These are phyloP conservation scores for Inga oerstediana DNA, from an alignment of 306 rosid species.

Conservation along the genomic window DNA sequence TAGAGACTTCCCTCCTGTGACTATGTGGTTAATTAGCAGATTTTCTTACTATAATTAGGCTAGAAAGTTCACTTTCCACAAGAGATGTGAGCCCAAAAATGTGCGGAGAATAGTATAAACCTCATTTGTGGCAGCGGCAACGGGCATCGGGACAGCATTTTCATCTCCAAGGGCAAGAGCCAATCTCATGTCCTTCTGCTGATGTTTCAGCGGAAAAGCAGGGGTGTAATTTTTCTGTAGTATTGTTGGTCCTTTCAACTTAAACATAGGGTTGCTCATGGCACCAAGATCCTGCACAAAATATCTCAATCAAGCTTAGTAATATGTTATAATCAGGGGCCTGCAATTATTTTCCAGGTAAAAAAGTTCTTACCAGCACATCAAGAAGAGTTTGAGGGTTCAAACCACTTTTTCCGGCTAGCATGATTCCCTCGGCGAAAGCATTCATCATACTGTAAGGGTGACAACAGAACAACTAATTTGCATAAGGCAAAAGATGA, in stretches of 20 bases:
- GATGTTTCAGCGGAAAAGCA: constrained; percentile 90
- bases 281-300: constrained; percentile 71
- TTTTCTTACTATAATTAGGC: not conserved
- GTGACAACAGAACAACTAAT: constrained; percentile 9
- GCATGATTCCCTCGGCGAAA: constrained; percentile 79
- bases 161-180: constrained; percentile 89
- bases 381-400: constrained; percentile 72
- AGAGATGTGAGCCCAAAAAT: not conserved
- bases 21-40: not conserved
- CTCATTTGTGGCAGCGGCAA: constrained; percentile 91
- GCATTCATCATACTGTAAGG: constrained; percentile 81
- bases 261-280: constrained; percentile 74
- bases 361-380: constrained; percentile 56
- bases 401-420: constrained; percentile 74
- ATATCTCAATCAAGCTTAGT: constrained; percentile 21
- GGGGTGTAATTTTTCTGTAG: constrained; percentile 65
- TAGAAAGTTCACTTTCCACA: not conserved
- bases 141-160: constrained; percentile 72
- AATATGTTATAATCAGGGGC: constrained; percentile 7
- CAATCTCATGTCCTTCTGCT: constrained; percentile 92
- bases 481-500: constrained; percentile 15
- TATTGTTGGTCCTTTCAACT: constrained; percentile 78
- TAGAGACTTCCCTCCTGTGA: not conserved
- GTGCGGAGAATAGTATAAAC: constrained; percentile 34
- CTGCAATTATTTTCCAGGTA: constrained; percentile 18